These are phyloP conservation scores for Yarrowia sp. DNA, from an alignment of 805 yeast species.

Conservation along the genomic window DNA sequence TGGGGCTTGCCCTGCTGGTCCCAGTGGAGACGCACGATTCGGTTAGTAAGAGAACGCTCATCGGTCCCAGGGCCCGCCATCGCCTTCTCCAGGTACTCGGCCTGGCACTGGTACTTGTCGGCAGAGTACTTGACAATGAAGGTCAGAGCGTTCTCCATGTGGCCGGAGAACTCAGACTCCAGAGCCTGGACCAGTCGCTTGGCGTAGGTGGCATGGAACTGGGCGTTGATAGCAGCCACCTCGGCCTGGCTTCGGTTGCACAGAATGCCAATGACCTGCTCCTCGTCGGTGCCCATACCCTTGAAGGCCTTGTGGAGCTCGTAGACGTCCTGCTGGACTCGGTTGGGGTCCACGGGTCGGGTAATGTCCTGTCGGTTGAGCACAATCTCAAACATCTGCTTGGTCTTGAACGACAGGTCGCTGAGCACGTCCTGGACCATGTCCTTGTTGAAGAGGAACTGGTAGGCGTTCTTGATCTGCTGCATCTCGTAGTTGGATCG, in stretches of 20 bases:
- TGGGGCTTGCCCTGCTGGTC: slow-evolving; percentile 26
- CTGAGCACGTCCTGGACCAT: slow-evolving; percentile 28
- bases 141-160: slow-evolving; percentile 30
- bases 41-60: slow-evolving; percentile 29
- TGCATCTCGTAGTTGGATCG: slow-evolving; percentile 30
- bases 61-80: slow-evolving; percentile 33
- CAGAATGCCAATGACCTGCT: slow-evolving; percentile 30
- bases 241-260: slow-evolving; percentile 29
- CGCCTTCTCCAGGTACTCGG: slow-evolving; percentile 29
- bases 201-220: slow-evolving; percentile 26
- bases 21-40: slow-evolving; percentile 31
- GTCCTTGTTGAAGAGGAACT: slow-evolving; percentile 26
- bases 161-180: slow-evolving; percentile 30
- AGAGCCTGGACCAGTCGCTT: slow-evolving; percentile 28
- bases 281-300: slow-evolving; percentile 31
- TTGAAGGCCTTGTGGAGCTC: slow-evolving; percentile 29
- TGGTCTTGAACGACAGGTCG: slow-evolving; percentile 31
- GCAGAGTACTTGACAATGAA: slow-evolving; percentile 30
- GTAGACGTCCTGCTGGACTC: slow-evolving; percentile 28
- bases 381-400: slow-evolving; percentile 30
- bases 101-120: slow-evolving; percentile 27
- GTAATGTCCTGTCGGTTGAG: slow-evolving; percentile 28
- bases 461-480: slow-evolving; percentile 30
- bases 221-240: slow-evolving; percentile 27
- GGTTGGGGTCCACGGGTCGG: slow-evolving; percentile 13